A percentile compares a stretch with the other conserved stretches of the same genome.
Conservation (phyloP, 2,329 filamentous ascomycete genomes). For the Kalmusia sp. region DNA sequence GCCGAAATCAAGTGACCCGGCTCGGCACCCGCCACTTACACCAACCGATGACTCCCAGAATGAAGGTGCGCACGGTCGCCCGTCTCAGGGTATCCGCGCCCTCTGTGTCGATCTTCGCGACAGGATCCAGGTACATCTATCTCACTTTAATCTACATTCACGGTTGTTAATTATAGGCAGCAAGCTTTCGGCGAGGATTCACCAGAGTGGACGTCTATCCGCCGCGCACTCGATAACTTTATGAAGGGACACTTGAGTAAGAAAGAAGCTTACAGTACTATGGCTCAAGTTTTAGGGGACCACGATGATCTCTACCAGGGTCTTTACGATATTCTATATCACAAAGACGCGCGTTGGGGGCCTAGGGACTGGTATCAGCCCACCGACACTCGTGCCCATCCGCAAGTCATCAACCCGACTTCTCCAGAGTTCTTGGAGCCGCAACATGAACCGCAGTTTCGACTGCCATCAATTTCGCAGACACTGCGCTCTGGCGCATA, state of each 20-base stretch:
- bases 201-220: conserved; percentile 20
- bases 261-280: conserved; percentile 22
- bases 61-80: conserved; percentile 8
- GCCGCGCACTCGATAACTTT: conserved; percentile 27
- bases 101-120: conserved; percentile 22
- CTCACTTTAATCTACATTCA: background rate
- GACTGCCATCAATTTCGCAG: conserved; percentile 22
- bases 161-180: conserved; percentile 16
- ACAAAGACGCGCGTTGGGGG: conserved; percentile 31
- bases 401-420: conserved; percentile 6
- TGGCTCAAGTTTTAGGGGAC: conserved; percentile 24
- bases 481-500: conserved; percentile 17
- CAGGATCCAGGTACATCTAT: conserved; percentile 25
- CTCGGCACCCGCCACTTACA: background rate
- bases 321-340: conserved; percentile 28
- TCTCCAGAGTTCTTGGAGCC: conserved; percentile 33
- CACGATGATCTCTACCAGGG: conserved; percentile 30
- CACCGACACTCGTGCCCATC: background rate
- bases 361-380: conserved; percentile 25
- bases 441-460: conserved; percentile 29
- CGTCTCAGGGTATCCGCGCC: conserved; percentile 6
- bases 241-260: conserved; percentile 26
- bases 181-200: conserved; percentile 33
- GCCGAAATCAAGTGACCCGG: conserved; percentile 1
- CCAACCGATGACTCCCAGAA: background rate